Percentiles rank a stretch among this genome's conserved stretches.
phyloP scores from a whole-genome alignment of 2,329 filamentous ascomycete species.

The Balansia obtecta region DNA sequence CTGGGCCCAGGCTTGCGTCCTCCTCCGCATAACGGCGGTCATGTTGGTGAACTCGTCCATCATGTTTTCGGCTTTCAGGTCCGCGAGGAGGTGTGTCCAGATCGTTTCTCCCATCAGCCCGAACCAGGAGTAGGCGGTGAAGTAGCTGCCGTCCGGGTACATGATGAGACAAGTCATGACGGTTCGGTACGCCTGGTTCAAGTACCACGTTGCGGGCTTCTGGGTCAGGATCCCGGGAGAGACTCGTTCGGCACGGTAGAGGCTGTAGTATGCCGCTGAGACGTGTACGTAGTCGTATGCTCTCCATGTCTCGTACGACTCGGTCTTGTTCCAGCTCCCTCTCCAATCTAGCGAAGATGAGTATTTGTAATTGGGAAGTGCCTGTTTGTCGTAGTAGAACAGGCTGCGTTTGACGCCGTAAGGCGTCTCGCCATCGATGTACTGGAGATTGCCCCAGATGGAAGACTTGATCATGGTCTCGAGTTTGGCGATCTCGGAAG shows the following conservation, averaged over 20 bases:
- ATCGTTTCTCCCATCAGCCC: slow-evolving; percentile 50
- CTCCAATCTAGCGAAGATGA: slow-evolving; percentile 31
- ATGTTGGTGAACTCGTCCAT: slow-evolving; percentile 25
- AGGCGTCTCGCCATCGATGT: neutral
- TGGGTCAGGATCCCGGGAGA: slow-evolving; percentile 30
- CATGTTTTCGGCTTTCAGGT: slow-evolving; percentile 35
- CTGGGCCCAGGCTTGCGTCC: slow-evolving; percentile 37
- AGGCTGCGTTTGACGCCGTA: slow-evolving; percentile 37
- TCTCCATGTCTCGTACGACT: slow-evolving; percentile 32
- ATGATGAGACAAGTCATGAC: neutral
- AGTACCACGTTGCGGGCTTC: slow-evolving; percentile 40
- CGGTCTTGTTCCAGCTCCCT: slow-evolving; percentile 36
- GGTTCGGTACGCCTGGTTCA: slow-evolving; percentile 40
- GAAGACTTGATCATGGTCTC: slow-evolving; percentile 20
- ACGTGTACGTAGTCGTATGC: slow-evolving; percentile 50
- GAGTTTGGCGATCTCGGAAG: slow-evolving; percentile 35
- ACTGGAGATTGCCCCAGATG: slow-evolving; percentile 1
- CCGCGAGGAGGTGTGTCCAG: slow-evolving; percentile 37
- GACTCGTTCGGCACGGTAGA: slow-evolving; percentile 40
- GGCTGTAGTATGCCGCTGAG: slow-evolving; percentile 40
- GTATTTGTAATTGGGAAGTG: slow-evolving; percentile 31
- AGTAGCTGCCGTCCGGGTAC: slow-evolving; percentile 17
- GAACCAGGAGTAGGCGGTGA: slow-evolving; percentile 29
- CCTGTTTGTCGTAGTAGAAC: slow-evolving; percentile 41
- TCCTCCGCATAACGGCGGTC: slow-evolving; percentile 32